Conservation (phyloP, 2,329 filamentous ascomycete species). For the Rhytidhysteron rufulum region DNA sequence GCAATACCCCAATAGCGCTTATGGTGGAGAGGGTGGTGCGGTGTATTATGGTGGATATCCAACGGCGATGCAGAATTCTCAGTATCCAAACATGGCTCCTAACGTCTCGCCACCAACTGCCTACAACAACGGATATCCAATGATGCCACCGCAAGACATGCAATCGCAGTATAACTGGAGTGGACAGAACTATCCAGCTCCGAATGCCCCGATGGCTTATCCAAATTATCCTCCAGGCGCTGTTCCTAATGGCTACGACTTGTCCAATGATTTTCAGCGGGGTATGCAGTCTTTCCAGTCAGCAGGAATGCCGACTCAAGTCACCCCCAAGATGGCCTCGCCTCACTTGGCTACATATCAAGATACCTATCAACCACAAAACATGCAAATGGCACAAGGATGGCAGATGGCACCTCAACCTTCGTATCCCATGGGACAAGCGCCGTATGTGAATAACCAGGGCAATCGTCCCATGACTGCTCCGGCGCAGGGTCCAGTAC, state of each 20-base stretch:
- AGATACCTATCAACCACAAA: constrained; percentile 29
- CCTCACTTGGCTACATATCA: constrained; percentile 30
- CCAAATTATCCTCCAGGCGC: constrained; percentile 20
- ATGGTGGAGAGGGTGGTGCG: constrained; percentile 27
- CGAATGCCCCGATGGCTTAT: constrained; percentile 23
- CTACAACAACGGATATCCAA: constrained; percentile 29
- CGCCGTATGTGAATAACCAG: constrained; percentile 21
- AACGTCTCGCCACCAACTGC: constrained; percentile 24
- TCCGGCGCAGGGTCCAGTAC: constrained; percentile 32
- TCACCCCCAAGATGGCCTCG: constrained; percentile 36
- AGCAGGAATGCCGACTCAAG: constrained; percentile 27
- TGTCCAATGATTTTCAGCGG: constrained; percentile 44
- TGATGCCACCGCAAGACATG: constrained; percentile 33
- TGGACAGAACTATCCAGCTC: constrained; percentile 24
- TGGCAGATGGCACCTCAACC: constrained; percentile 33
- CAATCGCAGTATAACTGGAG: constrained; percentile 34
- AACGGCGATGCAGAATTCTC: constrained; percentile 22
- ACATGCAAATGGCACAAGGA: constrained; percentile 23
- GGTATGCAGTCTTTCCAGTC: constrained; percentile 44
- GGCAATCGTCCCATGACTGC: constrained; percentile 34
- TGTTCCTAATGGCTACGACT: constrained; percentile 38
- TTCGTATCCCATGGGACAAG: constrained; percentile 22
- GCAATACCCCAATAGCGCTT: constrained; percentile 26
- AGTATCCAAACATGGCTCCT: constrained; percentile 25
- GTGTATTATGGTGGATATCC: constrained; percentile 43